phyloP scores from a whole-genome alignment of 257 asterid species.

The Penstemon barbatus region DNA sequence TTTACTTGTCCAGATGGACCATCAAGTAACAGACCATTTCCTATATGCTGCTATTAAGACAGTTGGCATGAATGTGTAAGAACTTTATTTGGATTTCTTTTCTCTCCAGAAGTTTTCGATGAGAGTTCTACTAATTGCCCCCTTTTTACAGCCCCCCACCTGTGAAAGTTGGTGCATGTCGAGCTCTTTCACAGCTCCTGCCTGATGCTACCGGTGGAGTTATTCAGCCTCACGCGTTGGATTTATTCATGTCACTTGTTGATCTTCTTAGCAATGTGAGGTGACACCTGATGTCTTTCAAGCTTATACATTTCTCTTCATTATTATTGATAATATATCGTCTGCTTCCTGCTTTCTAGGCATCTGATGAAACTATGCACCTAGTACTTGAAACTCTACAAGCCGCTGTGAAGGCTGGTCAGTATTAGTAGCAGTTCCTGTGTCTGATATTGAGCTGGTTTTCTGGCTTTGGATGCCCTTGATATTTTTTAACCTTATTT shows the following conservation, averaged over 20 bases:
- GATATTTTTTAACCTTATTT: constrained; percentile 21
- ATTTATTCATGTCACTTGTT: constrained; percentile 71
- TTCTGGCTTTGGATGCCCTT: constrained; percentile 24
- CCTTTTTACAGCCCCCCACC: constrained; percentile 71
- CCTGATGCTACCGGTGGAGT: constrained; percentile 64
- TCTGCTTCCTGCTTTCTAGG: constrained; percentile 54
- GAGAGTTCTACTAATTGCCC: constrained; percentile 23
- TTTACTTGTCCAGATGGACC: constrained; percentile 64
- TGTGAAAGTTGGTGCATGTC: constrained; percentile 95
- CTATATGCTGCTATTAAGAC: constrained; percentile 76
- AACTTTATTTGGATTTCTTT: constrained; percentile 23
- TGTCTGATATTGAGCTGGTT: constrained; percentile 17
- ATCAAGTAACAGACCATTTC: constrained; percentile 60
- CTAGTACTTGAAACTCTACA: constrained; percentile 90
- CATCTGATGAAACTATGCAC: constrained; percentile 98
- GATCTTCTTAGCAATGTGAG: constrained; percentile 88
- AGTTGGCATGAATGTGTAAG: constrained; percentile 93
- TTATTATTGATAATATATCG: constrained; percentile 25
- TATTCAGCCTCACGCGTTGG: constrained; percentile 65
- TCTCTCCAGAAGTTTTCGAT: constrained; percentile 14
- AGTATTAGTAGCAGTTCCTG: constrained; percentile 31
- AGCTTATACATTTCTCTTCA: not conserved
- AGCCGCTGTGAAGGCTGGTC: constrained; percentile 88
- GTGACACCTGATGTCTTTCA: constrained; percentile 23
- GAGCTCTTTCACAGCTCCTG: constrained; percentile 84